Evolutionary conservation across 2,329 filamentous ascomycete species (phyloP).

Genomic region (Alternaria alternata): DNA sequence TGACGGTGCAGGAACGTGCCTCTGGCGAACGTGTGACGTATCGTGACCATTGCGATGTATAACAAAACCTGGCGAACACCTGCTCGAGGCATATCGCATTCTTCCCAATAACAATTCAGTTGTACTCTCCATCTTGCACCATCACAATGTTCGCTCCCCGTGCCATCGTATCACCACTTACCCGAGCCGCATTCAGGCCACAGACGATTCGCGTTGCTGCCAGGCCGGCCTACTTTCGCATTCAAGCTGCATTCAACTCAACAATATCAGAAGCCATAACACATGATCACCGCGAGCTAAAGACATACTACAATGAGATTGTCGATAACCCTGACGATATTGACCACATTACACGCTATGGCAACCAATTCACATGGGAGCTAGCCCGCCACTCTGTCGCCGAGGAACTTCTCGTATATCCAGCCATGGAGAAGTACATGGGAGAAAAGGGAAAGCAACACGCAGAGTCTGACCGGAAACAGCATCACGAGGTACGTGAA

Average conservation of each 20-base stretch:
- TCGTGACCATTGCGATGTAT: not conserved
- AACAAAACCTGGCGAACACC: not conserved
- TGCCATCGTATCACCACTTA: conserved; percentile 10
- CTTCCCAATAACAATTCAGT: too few relatives aligned
- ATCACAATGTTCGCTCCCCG: conserved; percentile 17
- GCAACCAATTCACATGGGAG: conserved; percentile 64
- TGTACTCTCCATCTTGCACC: not conserved
- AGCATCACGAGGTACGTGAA: conserved; percentile 43
- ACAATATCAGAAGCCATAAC: conserved; percentile 43
- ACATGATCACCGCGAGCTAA: conserved; percentile 53
- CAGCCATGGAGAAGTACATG: conserved; percentile 49
- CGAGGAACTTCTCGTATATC: conserved; percentile 57
- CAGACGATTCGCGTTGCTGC: conserved; percentile 4
- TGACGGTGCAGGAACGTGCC: not conserved
- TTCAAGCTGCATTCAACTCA: conserved; percentile 5
- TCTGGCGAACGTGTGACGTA: conserved; percentile 10
- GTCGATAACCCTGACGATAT: conserved; percentile 47
- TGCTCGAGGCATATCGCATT: not conserved
- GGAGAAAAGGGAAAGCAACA: conserved; percentile 40
- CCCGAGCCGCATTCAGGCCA: conserved; percentile 16
- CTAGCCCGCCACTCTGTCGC: conserved; percentile 61
- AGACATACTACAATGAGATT: conserved; percentile 56
- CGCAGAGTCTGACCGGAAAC: conserved; percentile 43
- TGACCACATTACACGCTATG: conserved; percentile 56
- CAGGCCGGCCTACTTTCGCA: conserved; percentile 12